Evolutionary conservation across 805 yeast species (phyloP), one percentile per base, ranked within the genome.

Genomic region (Hanseniaspora hatyaiensis): DNA sequence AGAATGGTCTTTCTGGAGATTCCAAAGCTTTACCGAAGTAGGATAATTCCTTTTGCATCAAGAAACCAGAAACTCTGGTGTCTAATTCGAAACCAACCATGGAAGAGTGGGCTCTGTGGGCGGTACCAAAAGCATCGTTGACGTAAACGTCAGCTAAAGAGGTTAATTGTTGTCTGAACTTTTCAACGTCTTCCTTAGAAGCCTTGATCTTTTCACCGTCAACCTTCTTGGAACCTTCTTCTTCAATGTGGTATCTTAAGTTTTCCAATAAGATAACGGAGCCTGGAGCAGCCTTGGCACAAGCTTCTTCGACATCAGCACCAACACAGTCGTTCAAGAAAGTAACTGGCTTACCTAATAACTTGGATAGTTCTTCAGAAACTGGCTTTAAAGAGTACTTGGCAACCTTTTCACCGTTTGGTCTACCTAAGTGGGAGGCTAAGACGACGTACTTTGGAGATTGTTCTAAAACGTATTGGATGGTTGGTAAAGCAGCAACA

Each of bases 101-200:
- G 41, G 98, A 92, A 49, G 96, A 87, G 76, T 92, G 98, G 54
- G 98, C 98, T 77, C 98, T 86, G 82, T 92, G 99, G 50, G 97
- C 96, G 54, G 98, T 92, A 68, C 98, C 98, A 63, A 92, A 92
- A 51, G 96, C 97, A 68, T 92, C 99, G 73, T 92, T 82, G 67
- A 92, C 78, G 75, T 92, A 92, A 55, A 92, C 95, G 63, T 92
- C 99, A 57, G 96, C 97, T 62, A 92, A 75, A 50, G 87, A 71
- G 60, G 95, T 83, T 71, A 92, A 79, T 65, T 83, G 79, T 62
- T 77, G 64, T 78, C 98, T 85, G 83, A 92, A 92, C 59, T 71
- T 76, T 64, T 73, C 80, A 58, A 92, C 96, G 56, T 68, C 83
- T 61, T 75, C 95, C 54, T 79, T 72, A 57, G 83, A 78, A 54